A percentile compares a stretch with the other conserved stretches of the same genome.
Evolutionary conservation across 257 asterid genomes (phyloP).

Genomic region (Avicennia marina): DNA sequence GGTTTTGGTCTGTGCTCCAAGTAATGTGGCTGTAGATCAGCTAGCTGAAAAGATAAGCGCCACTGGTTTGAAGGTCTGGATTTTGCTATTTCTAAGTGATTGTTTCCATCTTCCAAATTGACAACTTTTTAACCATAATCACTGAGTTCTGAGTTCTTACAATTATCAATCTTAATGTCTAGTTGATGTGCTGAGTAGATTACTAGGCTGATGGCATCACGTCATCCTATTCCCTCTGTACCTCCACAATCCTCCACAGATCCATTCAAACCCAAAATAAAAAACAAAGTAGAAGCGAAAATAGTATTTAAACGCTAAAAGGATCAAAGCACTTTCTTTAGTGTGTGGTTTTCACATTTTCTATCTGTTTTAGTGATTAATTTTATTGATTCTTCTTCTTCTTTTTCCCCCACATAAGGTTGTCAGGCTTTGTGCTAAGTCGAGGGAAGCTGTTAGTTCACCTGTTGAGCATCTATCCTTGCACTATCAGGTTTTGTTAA

Average conservation of each 20-base stretch:
- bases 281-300: too few relatives aligned
- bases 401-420: slow-evolving; percentile 42
- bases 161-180: too few relatives aligned
- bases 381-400: not conserved
- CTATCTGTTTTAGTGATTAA: not conserved
- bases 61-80: slow-evolving; percentile 85
- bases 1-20: slow-evolving; percentile 99
- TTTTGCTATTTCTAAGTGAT: too few relatives aligned
- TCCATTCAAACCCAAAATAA: too few relatives aligned
- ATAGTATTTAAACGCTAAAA: too few relatives aligned
- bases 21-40: slow-evolving; percentile 99
- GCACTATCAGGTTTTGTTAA: slow-evolving; percentile 84
- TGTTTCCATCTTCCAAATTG: not conserved
- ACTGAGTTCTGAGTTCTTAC: not conserved
- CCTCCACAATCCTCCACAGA: too few relatives aligned
- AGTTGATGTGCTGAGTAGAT: too few relatives aligned
- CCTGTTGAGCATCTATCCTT: slow-evolving; percentile 96
- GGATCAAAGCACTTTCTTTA: too few relatives aligned
- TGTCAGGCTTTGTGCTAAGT: slow-evolving; percentile 94
- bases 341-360: slow-evolving; percentile 3
- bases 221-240: too few relatives aligned
- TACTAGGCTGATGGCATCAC: too few relatives aligned
- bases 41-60: slow-evolving; percentile 99
- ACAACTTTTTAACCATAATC: not conserved
- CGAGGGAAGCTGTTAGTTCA: slow-evolving; percentile 98